Evolutionary conservation across 176 grass and related monocot species (phyloP).

Genomic region (Echinochloa phyllopogon): DNA sequence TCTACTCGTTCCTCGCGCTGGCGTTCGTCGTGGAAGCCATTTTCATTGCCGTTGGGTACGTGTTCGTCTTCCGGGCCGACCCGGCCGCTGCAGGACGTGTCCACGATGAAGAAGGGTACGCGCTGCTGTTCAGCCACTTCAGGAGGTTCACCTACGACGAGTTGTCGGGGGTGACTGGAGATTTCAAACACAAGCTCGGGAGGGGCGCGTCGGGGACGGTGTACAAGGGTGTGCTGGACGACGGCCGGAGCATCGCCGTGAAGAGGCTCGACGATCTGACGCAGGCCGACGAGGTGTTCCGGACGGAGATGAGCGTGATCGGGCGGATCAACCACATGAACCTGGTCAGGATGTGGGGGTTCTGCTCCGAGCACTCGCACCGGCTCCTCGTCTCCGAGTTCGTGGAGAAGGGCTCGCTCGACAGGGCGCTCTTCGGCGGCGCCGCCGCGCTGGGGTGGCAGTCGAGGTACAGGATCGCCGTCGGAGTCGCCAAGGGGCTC

Average conservation of each 20-base stretch:
- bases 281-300: conserved; percentile 70
- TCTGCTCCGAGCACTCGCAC: conserved; percentile 60
- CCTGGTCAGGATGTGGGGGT: conserved; percentile 58
- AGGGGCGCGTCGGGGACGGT: conserved; percentile 51
- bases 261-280: conserved; percentile 52
- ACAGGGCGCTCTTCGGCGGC: conserved; percentile 48
- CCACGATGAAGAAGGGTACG: conserved; percentile 45
- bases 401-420: conserved; percentile 62
- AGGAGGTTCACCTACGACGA: conserved; percentile 67
- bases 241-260: conserved; percentile 53
- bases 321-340: conserved; percentile 76
- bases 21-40: conserved; percentile 63
- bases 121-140: conserved; percentile 51
- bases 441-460: conserved; percentile 16
- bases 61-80: conserved; percentile 53
- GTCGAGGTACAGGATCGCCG: conserved; percentile 50
- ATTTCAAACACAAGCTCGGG: conserved; percentile 50
- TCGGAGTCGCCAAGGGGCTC: conserved; percentile 63
- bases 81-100: background rate
- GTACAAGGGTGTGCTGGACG: conserved; percentile 65
- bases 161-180: conserved; percentile 48
- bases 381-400: conserved; percentile 60
- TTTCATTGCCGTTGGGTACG: conserved; percentile 58
- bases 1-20: conserved; percentile 51
- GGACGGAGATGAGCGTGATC: conserved; percentile 67